Conservation (phyloP, 2,329 filamentous ascomycete species). For the Fusarium luffae region DNA sequence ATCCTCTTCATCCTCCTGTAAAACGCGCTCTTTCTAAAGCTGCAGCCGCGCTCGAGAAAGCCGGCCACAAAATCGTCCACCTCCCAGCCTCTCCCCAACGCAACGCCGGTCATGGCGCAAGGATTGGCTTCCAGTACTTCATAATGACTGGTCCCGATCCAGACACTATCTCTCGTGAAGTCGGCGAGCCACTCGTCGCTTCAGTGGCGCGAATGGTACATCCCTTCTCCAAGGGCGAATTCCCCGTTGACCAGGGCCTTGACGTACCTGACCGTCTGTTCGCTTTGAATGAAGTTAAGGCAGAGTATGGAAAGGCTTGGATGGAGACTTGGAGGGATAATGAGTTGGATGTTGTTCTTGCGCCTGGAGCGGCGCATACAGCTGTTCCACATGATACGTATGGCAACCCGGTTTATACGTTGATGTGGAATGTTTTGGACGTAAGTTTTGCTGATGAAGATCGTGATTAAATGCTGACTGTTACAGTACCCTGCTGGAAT, state of each 20-base stretch:
- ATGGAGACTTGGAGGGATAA: constrained; percentile 28
- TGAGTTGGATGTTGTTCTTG: constrained; percentile 33
- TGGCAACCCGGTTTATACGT: constrained; percentile 34
- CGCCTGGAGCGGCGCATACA: constrained; percentile 29
- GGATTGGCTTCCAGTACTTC: constrained; percentile 40
- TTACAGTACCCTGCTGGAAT: constrained; percentile 39
- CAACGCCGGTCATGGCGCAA: constrained; percentile 21
- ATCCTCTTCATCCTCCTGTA: constrained; percentile 63
- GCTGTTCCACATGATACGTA: constrained; percentile 40
- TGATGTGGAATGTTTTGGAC: constrained; percentile 43
- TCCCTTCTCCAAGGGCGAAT: constrained; percentile 20
- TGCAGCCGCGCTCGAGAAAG: constrained; percentile 50
- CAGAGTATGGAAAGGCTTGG: constrained; percentile 27
- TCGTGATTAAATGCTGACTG: neutral
- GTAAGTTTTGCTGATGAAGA: neutral
- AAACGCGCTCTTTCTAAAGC: constrained; percentile 57
- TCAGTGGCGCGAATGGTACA: constrained; percentile 35
- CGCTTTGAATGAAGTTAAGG: constrained; percentile 5
- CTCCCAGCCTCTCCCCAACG: constrained; percentile 43
- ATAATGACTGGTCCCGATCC: constrained; percentile 24
- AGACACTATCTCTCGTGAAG: constrained; percentile 18
- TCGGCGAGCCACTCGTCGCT: constrained; percentile 35
- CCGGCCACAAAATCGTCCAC: constrained; percentile 58
- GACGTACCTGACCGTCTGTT: constrained; percentile 4
- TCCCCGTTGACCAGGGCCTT: constrained; percentile 24